Evolutionary conservation across 768 basidiomycete genomes (phyloP).

Genomic region (Trametes elegans): DNA sequence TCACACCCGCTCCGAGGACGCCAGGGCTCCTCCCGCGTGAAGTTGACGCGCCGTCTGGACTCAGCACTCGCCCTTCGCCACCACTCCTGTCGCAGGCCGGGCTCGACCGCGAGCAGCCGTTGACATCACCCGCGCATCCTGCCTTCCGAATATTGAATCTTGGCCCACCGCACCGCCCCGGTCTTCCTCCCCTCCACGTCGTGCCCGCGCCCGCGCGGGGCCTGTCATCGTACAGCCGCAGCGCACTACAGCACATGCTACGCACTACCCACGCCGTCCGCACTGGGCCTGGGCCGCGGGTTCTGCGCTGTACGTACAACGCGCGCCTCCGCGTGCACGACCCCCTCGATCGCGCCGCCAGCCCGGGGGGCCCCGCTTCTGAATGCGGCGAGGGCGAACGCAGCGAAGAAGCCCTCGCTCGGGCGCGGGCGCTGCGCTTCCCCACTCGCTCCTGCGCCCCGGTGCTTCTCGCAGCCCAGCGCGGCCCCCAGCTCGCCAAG

Average conservation of each 20-base stretch:
- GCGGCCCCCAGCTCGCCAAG: neutral
- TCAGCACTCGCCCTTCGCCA: neutral
- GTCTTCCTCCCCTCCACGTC: neutral
- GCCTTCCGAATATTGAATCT: neutral
- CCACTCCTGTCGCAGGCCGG: constrained; percentile 4
- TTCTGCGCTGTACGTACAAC: constrained; percentile 9
- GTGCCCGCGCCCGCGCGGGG: too few relatives aligned
- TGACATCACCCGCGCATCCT: constrained; percentile 10
- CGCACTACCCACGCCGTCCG: neutral
- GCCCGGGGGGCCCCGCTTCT: neutral
- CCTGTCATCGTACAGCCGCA: too few relatives aligned
- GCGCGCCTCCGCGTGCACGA: neutral
- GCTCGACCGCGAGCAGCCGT: neutral
- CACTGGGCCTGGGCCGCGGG: neutral
- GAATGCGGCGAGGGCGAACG: neutral
- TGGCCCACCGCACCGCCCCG: neutral
- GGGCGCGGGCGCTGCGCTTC: neutral
- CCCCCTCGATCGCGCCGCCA: neutral
- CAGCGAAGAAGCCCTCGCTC: neutral
- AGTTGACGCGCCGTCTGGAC: neutral
- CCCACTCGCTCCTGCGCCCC: neutral
- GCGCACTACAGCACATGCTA: neutral
- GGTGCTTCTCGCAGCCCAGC: neutral
- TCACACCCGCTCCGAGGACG: neutral
- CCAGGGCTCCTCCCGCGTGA: neutral